Evolutionary conservation across 768 basidiomycete genomes (phyloP).

Genomic region (Naganishia vaughanmartiniae): DNA sequence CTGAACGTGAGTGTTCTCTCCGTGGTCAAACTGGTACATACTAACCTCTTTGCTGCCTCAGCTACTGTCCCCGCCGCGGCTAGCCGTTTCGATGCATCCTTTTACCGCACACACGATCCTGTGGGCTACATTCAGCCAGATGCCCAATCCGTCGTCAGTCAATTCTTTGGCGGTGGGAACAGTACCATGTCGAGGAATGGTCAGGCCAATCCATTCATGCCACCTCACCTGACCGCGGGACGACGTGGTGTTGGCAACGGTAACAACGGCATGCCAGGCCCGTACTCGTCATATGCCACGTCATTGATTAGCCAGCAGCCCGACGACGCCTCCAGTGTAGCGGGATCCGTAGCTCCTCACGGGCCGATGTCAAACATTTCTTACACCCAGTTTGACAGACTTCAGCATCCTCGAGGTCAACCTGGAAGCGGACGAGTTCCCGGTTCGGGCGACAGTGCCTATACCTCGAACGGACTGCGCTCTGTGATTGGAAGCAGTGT

Average conservation of each 20-base stretch:
- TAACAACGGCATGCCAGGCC: constrained; percentile 68
- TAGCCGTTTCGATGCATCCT: constrained; percentile 90
- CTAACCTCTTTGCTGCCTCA: constrained; percentile 34
- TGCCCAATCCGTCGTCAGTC: constrained; percentile 90
- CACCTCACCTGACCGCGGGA: constrained; percentile 62
- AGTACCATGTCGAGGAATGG: constrained; percentile 47
- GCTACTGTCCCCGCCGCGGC: constrained; percentile 79
- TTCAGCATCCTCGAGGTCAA: constrained; percentile 57
- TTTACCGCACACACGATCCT: constrained; percentile 92
- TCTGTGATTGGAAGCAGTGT: constrained; percentile 45
- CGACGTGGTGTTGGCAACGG: constrained; percentile 67
- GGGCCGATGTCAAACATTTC: constrained; percentile 59
- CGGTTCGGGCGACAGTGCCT: constrained; percentile 5
- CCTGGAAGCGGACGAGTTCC: constrained; percentile 22
- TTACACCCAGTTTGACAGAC: constrained; percentile 85
- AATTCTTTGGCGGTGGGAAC: constrained; percentile 79
- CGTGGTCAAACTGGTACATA: background rate
- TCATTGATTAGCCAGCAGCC: constrained; percentile 63
- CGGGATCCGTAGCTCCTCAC: constrained; percentile 59
- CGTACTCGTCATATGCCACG: constrained; percentile 64
- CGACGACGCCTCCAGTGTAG: constrained; percentile 64
- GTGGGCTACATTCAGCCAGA: constrained; percentile 85
- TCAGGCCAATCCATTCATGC: constrained; percentile 37
- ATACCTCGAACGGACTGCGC: constrained; percentile 44
- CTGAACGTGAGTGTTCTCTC: constrained; percentile 31